phyloP scores from a whole-genome alignment of 2,329 filamentous ascomycete species.

The Xylariaceae sp. region DNA sequence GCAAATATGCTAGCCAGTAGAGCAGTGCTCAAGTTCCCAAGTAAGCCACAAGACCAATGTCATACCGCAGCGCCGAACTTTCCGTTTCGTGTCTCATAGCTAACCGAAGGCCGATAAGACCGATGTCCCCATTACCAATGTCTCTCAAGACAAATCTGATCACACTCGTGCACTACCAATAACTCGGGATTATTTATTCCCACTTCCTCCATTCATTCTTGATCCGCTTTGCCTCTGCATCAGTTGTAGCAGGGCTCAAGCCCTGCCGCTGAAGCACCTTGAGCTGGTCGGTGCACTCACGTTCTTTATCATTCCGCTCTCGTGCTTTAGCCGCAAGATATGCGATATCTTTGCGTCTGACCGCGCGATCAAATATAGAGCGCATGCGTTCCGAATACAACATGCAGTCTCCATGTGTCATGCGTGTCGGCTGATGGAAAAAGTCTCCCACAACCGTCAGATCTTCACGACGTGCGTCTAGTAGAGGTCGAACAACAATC shows the following conservation, averaged over 20 bases:
- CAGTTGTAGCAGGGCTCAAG: conserved; percentile 38
- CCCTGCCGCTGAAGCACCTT: conserved; percentile 19
- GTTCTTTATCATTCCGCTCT: conserved; percentile 60
- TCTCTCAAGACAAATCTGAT: no score
- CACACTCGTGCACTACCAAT: no score
- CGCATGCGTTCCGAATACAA: conserved; percentile 81
- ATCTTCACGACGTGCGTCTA: conserved; percentile 45
- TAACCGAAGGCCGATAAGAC: no score
- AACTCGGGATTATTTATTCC: conserved; percentile 42
- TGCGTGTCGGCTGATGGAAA: conserved; percentile 55
- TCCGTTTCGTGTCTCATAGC: no score
- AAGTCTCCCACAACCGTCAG: conserved; percentile 61
- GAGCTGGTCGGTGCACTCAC: conserved; percentile 41
- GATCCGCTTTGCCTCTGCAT: conserved; percentile 46
- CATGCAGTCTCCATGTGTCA: conserved; percentile 64
- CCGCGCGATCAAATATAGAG: conserved; percentile 65
- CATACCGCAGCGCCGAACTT: no score
- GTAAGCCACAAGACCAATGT: no score
- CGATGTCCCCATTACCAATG: no score
- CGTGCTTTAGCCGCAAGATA: conserved; percentile 58
- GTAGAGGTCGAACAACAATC: conserved; percentile 70
- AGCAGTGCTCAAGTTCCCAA: no score
- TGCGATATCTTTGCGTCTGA: conserved; percentile 63
- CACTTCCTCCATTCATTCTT: conserved; percentile 57
- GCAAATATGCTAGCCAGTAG: no score